A percentile compares a stretch with the other conserved stretches of the same genome.
These are phyloP conservation scores for Fagopyrum tataricum DNA, from an alignment of 148 eudicot species.

Conservation along the genomic window DNA sequence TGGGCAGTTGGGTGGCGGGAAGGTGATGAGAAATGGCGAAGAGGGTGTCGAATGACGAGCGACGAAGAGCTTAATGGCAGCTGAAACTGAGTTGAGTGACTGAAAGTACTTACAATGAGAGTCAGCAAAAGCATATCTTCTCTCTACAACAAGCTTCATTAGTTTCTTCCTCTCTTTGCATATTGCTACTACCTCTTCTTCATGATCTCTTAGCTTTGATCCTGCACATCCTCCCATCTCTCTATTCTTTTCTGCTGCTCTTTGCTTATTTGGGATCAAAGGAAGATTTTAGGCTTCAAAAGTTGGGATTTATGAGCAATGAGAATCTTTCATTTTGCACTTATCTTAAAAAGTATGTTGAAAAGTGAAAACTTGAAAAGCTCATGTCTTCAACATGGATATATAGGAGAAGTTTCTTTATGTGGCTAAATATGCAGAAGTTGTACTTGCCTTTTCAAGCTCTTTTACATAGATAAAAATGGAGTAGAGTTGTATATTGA, in stretches of 20 bases:
- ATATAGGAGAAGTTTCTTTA: not conserved
- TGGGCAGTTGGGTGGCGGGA: slow-evolving; percentile 29
- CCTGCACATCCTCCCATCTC: slow-evolving; percentile 92
- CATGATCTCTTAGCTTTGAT: slow-evolving; percentile 50
- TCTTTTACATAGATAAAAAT: not conserved
- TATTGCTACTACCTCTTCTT: slow-evolving; percentile 73
- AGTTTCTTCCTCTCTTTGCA: slow-evolving; percentile 78
- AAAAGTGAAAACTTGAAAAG: slow-evolving; percentile 2
- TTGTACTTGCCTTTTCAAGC: not conserved
- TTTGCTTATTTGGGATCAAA: not conserved
- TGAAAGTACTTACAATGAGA: slow-evolving; percentile 80
- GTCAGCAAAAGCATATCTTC: slow-evolving; percentile 80
- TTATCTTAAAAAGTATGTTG: not conserved
- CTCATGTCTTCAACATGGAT: not conserved
- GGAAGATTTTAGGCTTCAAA: not conserved
- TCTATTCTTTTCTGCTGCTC: not conserved
- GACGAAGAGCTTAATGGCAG: slow-evolving; percentile 78
- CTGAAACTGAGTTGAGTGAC: slow-evolving; percentile 77
- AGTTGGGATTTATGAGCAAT: not conserved
- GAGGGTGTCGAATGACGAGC: slow-evolving; percentile 74
- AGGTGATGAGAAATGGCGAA: slow-evolving; percentile 73
- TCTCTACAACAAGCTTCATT: slow-evolving; percentile 75
- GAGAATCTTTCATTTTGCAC: not conserved
- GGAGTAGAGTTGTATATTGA: not conserved
- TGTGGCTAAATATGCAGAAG: not conserved